A percentile compares a stretch with the other conserved stretches of the same genome.
Conservation (phyloP, 169 alveolate genomes). For the Plasmodium billcollinsi region DNA sequence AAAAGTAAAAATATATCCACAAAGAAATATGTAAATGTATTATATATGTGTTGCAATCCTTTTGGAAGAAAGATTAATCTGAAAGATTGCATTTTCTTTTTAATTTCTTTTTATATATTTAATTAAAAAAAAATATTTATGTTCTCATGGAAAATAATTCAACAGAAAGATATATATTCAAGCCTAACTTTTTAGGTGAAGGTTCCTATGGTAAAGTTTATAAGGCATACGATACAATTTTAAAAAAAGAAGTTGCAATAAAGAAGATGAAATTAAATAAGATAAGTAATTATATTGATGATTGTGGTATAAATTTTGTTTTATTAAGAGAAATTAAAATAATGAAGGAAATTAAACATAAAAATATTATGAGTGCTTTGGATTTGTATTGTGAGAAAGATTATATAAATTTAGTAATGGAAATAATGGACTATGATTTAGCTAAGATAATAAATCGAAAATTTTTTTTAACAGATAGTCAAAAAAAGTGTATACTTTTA, state of each 20-base stretch:
- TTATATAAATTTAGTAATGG: conserved; percentile 92
- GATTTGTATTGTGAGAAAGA: conserved; percentile 91
- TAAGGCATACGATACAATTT: conserved; percentile 90
- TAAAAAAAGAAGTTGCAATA: conserved; percentile 90
- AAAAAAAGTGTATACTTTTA: conserved; percentile 89
- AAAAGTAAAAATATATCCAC: too few relatives aligned
- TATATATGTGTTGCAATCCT: too few relatives aligned
- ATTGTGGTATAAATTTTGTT: conserved; percentile 92
- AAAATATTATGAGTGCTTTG: conserved; percentile 90
- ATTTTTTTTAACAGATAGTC: conserved; percentile 90
- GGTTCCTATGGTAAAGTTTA: conserved; percentile 98
- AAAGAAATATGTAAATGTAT: too few relatives aligned
- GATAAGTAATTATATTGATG: conserved; percentile 84
- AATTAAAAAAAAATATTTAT: too few relatives aligned
- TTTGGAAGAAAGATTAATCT: neutral
- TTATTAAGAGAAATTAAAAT: conserved; percentile 94
- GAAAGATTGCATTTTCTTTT: neutral
- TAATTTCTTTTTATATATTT: neutral
- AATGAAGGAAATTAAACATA: conserved; percentile 92
- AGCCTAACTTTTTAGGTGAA: conserved; percentile 94
- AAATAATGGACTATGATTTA: conserved; percentile 94
- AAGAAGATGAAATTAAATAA: conserved; percentile 92
- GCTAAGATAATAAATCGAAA: conserved; percentile 91
- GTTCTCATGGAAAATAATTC: conserved; percentile 45
- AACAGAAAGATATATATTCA: conserved; percentile 81